These are phyloP conservation scores for Cymbopogon citratus DNA, from an alignment of 176 grass and related monocot species.

Conservation along the genomic window DNA sequence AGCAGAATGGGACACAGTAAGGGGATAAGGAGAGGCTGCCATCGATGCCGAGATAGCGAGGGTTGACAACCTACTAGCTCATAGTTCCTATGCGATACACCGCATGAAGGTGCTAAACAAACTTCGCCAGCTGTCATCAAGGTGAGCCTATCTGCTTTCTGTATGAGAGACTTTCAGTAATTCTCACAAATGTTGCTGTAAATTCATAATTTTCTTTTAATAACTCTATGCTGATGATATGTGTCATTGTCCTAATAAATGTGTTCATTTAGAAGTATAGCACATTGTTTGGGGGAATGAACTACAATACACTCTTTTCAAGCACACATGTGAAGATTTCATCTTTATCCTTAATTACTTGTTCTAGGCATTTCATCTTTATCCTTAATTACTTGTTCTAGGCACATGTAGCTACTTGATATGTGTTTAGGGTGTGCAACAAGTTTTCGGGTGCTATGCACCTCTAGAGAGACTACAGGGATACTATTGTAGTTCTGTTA, in stretches of 20 bases:
- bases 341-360: no score
- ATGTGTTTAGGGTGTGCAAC: no score
- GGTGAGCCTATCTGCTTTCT: slow-evolving; percentile 25
- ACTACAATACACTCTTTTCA: no score
- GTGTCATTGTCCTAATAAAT: background rate
- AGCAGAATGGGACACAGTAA: slow-evolving; percentile 15
- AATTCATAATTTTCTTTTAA: background rate
- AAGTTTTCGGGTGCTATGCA: no score
- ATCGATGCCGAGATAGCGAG: slow-evolving; percentile 49
- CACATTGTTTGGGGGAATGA: no score
- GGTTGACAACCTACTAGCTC: slow-evolving; percentile 60
- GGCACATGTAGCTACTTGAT: no score
- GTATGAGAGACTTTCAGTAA: background rate
- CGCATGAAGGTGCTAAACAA: slow-evolving; percentile 84
- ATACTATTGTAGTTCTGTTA: no score
- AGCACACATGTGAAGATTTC: no score
- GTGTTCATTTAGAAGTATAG: background rate
- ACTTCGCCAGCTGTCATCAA: slow-evolving; percentile 61
- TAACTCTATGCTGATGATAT: background rate
- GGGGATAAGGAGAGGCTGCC: slow-evolving; percentile 42
- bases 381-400: no score
- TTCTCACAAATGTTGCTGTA: background rate
- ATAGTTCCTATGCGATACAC: slow-evolving; percentile 73
- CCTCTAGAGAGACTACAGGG: no score
- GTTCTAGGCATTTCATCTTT: no score